Evolutionary conservation across 352 stramenopile genomes (phyloP).

Genomic region (Phytophthora ohioensis): DNA sequence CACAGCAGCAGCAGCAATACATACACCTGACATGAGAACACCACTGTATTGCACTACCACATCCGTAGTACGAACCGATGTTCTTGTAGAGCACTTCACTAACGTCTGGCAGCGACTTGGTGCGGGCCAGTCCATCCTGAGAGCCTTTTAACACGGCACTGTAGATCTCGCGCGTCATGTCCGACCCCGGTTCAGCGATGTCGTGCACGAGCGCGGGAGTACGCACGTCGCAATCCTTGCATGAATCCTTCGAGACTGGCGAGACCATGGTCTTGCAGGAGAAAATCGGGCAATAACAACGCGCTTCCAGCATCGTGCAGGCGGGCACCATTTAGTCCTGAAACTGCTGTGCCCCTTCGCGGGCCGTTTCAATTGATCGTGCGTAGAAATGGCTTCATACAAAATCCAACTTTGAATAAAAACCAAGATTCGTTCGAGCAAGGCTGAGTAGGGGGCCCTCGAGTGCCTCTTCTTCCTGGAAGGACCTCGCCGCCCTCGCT

Average conservation of each 20-base stretch:
- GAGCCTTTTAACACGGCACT: slow-evolving; percentile 49
- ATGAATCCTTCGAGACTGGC: slow-evolving; percentile 9
- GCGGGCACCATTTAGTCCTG: not conserved
- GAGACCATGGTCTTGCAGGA: slow-evolving; percentile 24
- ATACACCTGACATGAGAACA: not conserved
- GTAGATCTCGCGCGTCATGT: slow-evolving; percentile 70
- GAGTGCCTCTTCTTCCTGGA: not conserved
- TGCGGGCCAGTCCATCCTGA: slow-evolving; percentile 31
- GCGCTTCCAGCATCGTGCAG: not conserved
- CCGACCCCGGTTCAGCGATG: slow-evolving; percentile 55
- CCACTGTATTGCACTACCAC: not conserved
- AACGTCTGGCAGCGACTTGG: slow-evolving; percentile 54
- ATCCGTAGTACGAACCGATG: slow-evolving; percentile 35
- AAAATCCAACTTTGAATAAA: not conserved
- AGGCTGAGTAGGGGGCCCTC: not conserved
- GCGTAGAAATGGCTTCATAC: slow-evolving; percentile 14
- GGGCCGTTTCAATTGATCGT: slow-evolving; percentile 3
- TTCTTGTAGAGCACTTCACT: slow-evolving; percentile 63
- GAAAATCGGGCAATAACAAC: slow-evolving; percentile 9
- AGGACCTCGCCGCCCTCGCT: not conserved
- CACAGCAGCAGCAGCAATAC: not conserved
- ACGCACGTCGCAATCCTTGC: slow-evolving; percentile 25
- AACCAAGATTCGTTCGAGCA: slow-evolving; percentile 18
- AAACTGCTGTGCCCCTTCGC: slow-evolving; percentile 17
- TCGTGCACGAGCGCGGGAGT: slow-evolving; percentile 49